phyloP scores from a whole-genome alignment of 305 asterid species.

The Solanum hybrid region DNA sequence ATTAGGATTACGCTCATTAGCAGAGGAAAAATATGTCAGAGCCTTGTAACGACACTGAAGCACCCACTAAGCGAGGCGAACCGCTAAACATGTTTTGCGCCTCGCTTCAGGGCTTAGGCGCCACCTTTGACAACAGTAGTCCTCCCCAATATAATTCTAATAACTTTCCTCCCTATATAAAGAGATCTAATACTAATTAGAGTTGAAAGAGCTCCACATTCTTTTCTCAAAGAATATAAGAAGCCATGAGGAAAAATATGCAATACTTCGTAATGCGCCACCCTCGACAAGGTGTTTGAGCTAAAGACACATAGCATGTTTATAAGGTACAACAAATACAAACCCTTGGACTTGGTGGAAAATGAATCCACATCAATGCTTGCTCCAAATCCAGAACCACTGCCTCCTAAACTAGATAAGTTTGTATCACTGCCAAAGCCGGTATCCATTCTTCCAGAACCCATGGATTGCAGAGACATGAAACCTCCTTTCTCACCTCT shows the following conservation, averaged over 20 bases:
- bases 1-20: background rate
- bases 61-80: background rate
- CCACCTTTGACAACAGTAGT: background rate
- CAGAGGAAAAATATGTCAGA: background rate
- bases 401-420: conserved; percentile 26
- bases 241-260: background rate
- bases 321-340: conserved; percentile 7
- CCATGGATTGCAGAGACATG: conserved; percentile 45
- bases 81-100: background rate
- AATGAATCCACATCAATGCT: conserved; percentile 54
- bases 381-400: conserved; percentile 49
- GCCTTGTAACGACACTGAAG: background rate
- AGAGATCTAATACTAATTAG: background rate
- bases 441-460: conserved; percentile 44
- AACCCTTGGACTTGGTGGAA: conserved; percentile 61
- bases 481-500: conserved; percentile 52
- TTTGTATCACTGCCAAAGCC: conserved; percentile 46
- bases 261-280: background rate
- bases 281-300: background rate
- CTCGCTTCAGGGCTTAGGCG: background rate
- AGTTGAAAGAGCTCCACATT: background rate
- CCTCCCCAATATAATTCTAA: background rate
- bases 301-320: background rate
- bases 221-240: background rate
- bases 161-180: background rate